Evolutionary conservation across 2,329 filamentous ascomycete species (phyloP), one percentile per base, ranked within the genome.

Genomic region (Alternaria gansuensis): DNA sequence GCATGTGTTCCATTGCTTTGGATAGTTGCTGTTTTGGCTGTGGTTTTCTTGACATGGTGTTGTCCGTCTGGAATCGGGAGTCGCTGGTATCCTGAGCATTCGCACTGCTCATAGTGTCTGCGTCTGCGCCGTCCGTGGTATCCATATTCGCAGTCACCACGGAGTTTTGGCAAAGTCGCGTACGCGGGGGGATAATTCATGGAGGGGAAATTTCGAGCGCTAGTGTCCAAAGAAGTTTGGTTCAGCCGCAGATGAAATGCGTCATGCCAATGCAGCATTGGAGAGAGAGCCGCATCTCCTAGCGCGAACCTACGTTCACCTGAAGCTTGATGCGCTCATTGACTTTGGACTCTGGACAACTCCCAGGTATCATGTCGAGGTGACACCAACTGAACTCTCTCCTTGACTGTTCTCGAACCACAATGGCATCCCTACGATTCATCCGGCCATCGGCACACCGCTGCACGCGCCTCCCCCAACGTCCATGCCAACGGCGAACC

Each of bases 1-100:
- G 81, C 76, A 83, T 80, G 71, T 84, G 82, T 59, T 83, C 81
- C 82, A 84, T 84, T 61, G 79, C 80, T 63, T 81, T 82, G 29
- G 80, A 81, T 54, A 84, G 77, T 62, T 83, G 82, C 60, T 82
- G 78, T 53, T 73, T 73, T 11, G 75, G 75, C 29, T 74, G 67
- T 29, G 61, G 66, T 59, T 75, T 76, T n/a, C 62, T 63, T 11
- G 72, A 69, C 33, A 72, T 51, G 39, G 66, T 67, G 57, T 76
- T 70, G 64, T 77, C 68, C 14, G 74, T 77, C 41, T 74, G 65
- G 58, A 67, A 75, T 40, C 70, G 65, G 9, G 54, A n/a, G 7
- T 70, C 70, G 29, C 49, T 50, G 13, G 54, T 17, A 14, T 46
- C 45, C 10, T 60, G 54, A 4, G 46, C 21, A 49, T 44, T 23